Percentiles rank a stretch among this genome's conserved stretches.
Evolutionary conservation across 768 basidiomycete genomes (phyloP).

Genomic region (Suillus sp.): DNA sequence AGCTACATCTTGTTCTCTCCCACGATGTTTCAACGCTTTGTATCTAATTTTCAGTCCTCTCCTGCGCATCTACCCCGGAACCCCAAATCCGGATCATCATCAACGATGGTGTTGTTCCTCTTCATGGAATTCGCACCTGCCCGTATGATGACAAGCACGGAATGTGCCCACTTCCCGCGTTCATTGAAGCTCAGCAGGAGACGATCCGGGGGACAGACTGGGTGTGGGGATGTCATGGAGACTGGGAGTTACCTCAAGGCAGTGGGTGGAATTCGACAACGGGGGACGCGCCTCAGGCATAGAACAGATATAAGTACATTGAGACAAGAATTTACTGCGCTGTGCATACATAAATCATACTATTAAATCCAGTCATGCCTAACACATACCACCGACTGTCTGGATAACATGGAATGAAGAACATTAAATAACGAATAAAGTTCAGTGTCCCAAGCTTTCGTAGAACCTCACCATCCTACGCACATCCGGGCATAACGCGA

Average conservation of each 20-base stretch:
- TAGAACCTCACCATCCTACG: slow-evolving; percentile 60
- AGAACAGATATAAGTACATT: neutral
- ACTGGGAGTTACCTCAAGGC: slow-evolving; percentile 58
- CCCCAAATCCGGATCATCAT: slow-evolving; percentile 73
- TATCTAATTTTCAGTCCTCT: slow-evolving; percentile 49
- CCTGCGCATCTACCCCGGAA: slow-evolving; percentile 2
- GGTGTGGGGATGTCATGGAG: slow-evolving; percentile 71
- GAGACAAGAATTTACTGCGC: neutral
- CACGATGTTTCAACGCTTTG: neutral
- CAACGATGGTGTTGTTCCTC: slow-evolving; percentile 85
- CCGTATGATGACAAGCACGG: slow-evolving; percentile 56
- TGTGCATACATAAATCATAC: neutral
- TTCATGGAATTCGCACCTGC: slow-evolving; percentile 78
- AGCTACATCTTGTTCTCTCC: neutral
- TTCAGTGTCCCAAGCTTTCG: slow-evolving; percentile 42
- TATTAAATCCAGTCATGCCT: neutral
- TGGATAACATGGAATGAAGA: neutral
- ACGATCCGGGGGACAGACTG: slow-evolving; percentile 70
- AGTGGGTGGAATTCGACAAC: slow-evolving; percentile 2
- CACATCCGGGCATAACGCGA: slow-evolving; percentile 69
- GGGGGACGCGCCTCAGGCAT: neutral
- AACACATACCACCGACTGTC: neutral
- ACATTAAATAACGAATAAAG: neutral
- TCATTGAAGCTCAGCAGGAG: slow-evolving; percentile 69
- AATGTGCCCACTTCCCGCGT: slow-evolving; percentile 72